These are phyloP conservation scores for Pseudocercospora pini-densiflorae DNA, from an alignment of 2,329 filamentous ascomycete genomes.

Conservation along the genomic window DNA sequence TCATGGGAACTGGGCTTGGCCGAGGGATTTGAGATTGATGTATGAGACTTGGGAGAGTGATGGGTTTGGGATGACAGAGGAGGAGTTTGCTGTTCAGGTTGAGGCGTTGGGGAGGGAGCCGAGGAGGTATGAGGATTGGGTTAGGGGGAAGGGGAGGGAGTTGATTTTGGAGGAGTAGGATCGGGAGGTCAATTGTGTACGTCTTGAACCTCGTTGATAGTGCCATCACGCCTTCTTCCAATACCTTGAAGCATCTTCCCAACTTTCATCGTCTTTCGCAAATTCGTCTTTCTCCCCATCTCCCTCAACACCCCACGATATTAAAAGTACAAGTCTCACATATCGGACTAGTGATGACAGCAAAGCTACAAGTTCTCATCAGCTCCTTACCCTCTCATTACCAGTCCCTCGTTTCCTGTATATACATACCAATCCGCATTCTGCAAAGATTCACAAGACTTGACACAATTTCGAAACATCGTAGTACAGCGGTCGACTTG, in stretches of 20 bases:
- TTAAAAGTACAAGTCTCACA: conserved; percentile 1
- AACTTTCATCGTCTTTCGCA: neutral
- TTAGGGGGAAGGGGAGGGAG: conserved; percentile 13
- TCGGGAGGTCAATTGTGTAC: too few relatives aligned
- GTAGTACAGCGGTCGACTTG: neutral
- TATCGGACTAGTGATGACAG: conserved; percentile 2
- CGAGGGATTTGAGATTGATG: conserved; percentile 25
- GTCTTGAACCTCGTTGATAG: neutral
- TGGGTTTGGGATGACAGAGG: conserved; percentile 26
- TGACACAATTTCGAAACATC: neutral
- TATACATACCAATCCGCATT: conserved; percentile 2
- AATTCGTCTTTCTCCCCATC: too few relatives aligned
- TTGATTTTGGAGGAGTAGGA: conserved; percentile 3
- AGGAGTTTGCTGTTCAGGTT: conserved; percentile 18
- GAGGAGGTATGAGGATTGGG: conserved; percentile 20
- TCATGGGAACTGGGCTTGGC: conserved; percentile 15
- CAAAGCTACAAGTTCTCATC: neutral
- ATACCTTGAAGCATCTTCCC: too few relatives aligned
- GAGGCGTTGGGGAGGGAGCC: conserved; percentile 22
- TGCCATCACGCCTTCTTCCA: neutral
- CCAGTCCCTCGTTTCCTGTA: too few relatives aligned
- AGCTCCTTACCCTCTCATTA: too few relatives aligned
- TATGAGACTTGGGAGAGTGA: conserved; percentile 18
- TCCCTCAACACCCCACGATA: neutral
- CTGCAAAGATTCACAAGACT: conserved; percentile 2